Evolutionary conservation across 164 flowering plant species (phyloP), one percentile per base, ranked within the genome.

Genomic region (Nymphaea colorata): DNA sequence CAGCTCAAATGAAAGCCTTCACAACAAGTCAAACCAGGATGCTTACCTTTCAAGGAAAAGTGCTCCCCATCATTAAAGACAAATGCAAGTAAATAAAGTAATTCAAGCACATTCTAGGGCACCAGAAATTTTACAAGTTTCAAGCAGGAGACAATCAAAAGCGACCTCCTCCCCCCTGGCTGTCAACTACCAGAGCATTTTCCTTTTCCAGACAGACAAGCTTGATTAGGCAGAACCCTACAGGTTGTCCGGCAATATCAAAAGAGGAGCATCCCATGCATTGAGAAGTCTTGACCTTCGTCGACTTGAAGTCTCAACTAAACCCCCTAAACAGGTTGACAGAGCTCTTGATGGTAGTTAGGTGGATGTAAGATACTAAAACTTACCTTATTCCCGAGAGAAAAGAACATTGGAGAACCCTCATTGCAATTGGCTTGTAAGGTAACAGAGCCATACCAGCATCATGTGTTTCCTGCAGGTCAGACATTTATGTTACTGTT

Each of bases 331-430:
- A 4, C 44, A n/a, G 14, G 25, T 18, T 16, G 17, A 64, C n/a
- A 12, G 5, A 64, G 4, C 36, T 25, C 36, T 25, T 25, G 36
- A 25, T 25, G 36, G 36, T 25, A 25, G 36, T 25, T 36, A 6
- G 3, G 17, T 3, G 43, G 15, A 15, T 8, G 4, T 42, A 43
- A 66, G 6, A 4, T 43, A 11, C 65, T 16, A 66, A 68, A 14
- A 67, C 83, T 70, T 78, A 93, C 98, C 73, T 78, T 66, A 87
- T 82, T 74, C 97, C 98, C 67, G 96, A 87, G 64, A 83, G 79
- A 80, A 91, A 91, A 14, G 95, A 86, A 69, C 98, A 91, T 61
- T 85, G 86, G 69, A 88, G 87, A 69, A 93, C 88, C 76, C 86
- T 89, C 88, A 93, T 88, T 63, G 73, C 75, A 75, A 88, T 71